phyloP scores from a whole-genome alignment of 2,329 filamentous ascomycete species.

The Penicillium sp. region DNA sequence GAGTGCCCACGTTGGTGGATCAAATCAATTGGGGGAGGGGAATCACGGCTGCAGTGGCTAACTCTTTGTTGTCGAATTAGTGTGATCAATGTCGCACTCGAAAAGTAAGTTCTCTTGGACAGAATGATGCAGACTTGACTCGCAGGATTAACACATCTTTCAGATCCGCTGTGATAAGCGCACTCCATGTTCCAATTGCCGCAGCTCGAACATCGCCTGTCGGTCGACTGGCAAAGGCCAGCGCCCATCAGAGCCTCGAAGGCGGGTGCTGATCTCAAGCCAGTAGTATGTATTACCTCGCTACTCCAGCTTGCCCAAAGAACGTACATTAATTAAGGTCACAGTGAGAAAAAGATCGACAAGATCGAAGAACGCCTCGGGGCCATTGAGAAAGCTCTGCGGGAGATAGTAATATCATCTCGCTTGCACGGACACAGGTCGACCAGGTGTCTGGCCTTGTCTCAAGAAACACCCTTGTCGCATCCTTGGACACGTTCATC shows the following conservation, averaged over 20 bases:
- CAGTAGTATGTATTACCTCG: conserved; percentile 39
- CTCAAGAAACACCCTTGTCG: conserved; percentile 10
- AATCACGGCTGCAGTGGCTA: conserved; percentile 4
- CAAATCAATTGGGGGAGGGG: too few species aligned
- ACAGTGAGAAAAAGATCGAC: conserved; percentile 54
- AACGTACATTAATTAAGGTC: background rate
- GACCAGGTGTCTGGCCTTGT: conserved; percentile 1
- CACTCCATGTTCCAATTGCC: conserved; percentile 43
- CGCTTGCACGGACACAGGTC: conserved; percentile 1
- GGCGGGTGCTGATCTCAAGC: conserved; percentile 42
- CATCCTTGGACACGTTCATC: conserved; percentile 6
- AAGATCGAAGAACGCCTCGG: conserved; percentile 51
- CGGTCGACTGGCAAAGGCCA: conserved; percentile 39
- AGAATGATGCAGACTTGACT: conserved; percentile 3
- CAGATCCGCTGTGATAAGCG: conserved; percentile 46
- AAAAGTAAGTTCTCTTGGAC: conserved; percentile 27
- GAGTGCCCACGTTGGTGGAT: conserved; percentile 1
- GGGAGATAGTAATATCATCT: conserved; percentile 21
- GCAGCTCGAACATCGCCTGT: conserved; percentile 37
- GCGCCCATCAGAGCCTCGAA: conserved; percentile 36
- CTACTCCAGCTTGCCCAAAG: background rate
- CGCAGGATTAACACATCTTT: conserved; percentile 1
- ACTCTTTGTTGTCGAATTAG: conserved; percentile 16
- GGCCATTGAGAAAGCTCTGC: conserved; percentile 45
- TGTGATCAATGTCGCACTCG: conserved; percentile 37